These are phyloP conservation scores for Candida ficus DNA, from an alignment of 805 yeast genomes.

Conservation along the genomic window DNA sequence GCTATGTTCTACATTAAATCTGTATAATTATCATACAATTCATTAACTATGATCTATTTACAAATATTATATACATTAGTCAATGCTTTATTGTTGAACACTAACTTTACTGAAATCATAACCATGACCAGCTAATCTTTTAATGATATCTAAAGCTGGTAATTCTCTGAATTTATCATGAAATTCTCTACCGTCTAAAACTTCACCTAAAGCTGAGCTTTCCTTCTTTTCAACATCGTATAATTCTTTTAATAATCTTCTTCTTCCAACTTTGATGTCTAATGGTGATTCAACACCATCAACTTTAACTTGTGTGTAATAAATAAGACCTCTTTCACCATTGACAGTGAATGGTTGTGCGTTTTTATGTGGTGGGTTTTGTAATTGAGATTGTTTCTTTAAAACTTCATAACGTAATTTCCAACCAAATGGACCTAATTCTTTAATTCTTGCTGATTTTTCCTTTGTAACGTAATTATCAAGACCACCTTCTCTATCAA, in stretches of 20 bases:
- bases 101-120: slow-evolving; percentile 31
- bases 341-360: slow-evolving; percentile 29
- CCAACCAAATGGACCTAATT: slow-evolving; percentile 93
- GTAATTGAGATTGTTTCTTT: slow-evolving; percentile 34
- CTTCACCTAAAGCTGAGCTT: slow-evolving; percentile 37
- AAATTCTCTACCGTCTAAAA: slow-evolving; percentile 45
- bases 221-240: slow-evolving; percentile 46
- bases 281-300: slow-evolving; percentile 37
- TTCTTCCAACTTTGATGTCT: slow-evolving; percentile 57
- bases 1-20: neutral
- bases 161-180: slow-evolving; percentile 32
- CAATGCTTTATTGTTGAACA: slow-evolving; percentile 1
- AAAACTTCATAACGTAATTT: slow-evolving; percentile 72
- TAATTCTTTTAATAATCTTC: slow-evolving; percentile 51
- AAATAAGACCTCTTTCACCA: slow-evolving; percentile 38
- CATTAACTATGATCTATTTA: slow-evolving; percentile 12
- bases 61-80: neutral
- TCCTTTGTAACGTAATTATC: slow-evolving; percentile 86
- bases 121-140: slow-evolving; percentile 36
- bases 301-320: slow-evolving; percentile 36
- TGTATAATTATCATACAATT: slow-evolving; percentile 8
- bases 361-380: slow-evolving; percentile 35
- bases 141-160: slow-evolving; percentile 44
- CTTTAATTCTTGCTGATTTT: slow-evolving; percentile 84
- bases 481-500: slow-evolving; percentile 91